phyloP scores from a whole-genome alignment of 2,329 filamentous ascomycete genomes.

The Onygenales sp. region DNA sequence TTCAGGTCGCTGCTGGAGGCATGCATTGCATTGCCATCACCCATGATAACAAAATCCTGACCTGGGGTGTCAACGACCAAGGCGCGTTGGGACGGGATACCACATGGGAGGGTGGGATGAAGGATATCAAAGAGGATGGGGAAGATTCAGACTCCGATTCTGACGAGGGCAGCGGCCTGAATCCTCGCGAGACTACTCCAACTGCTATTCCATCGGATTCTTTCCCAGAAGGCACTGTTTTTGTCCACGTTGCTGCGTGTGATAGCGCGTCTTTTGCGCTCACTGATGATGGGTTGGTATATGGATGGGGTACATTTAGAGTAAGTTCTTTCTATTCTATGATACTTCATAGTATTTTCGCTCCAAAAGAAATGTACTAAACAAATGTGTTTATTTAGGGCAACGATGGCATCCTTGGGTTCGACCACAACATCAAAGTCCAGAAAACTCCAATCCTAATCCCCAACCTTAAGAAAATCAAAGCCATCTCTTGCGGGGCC shows the following conservation, averaged over 20 bases:
- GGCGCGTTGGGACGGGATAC: slow-evolving; percentile 71
- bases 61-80: slow-evolving; percentile 83
- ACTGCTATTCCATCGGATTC: slow-evolving; percentile 38
- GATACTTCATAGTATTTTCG: background rate
- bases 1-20: slow-evolving; percentile 67
- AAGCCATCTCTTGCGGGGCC: slow-evolving; percentile 44
- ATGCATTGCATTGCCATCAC: slow-evolving; percentile 75
- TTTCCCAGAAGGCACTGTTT: slow-evolving; percentile 46
- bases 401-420: slow-evolving; percentile 56
- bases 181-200: slow-evolving; percentile 47
- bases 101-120: slow-evolving; percentile 53
- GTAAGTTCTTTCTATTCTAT: slow-evolving; percentile 25
- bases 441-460: slow-evolving; percentile 40
- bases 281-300: slow-evolving; percentile 51
- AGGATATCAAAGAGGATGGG: slow-evolving; percentile 42
- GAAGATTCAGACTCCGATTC: slow-evolving; percentile 41
- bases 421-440: slow-evolving; percentile 38
- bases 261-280: slow-evolving; percentile 53
- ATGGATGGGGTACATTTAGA: slow-evolving; percentile 55
- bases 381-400: slow-evolving; percentile 29
- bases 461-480: slow-evolving; percentile 45
- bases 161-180: slow-evolving; percentile 45
- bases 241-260: slow-evolving; percentile 49
- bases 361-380: background rate
- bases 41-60: slow-evolving; percentile 69